Evolutionary conservation across 768 basidiomycete species (phyloP).

Genomic region (Polyporus arcularius): DNA sequence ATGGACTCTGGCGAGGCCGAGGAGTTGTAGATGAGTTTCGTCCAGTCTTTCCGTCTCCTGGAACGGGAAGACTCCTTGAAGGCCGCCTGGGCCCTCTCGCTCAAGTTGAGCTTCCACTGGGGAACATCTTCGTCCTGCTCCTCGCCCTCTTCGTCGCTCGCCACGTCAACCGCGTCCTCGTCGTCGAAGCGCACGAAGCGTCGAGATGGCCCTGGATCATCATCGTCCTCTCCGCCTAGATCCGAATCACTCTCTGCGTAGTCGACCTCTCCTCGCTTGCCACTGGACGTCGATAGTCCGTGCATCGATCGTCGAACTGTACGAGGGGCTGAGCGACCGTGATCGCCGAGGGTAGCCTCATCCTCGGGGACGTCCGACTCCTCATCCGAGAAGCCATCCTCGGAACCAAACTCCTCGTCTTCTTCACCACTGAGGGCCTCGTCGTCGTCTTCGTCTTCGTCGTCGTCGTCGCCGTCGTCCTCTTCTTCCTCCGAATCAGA

Average conservation of each 20-base stretch:
- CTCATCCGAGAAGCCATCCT: constrained; percentile 5
- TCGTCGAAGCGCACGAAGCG: constrained; percentile 47
- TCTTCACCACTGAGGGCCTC: constrained; percentile 18
- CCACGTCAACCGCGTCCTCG: constrained; percentile 49
- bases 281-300: constrained; percentile 36
- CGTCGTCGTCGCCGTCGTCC: constrained; percentile 30
- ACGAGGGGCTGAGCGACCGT: constrained; percentile 54
- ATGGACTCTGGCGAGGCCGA: constrained; percentile 69
- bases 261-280: constrained; percentile 47
- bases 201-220: constrained; percentile 13
- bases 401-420: constrained; percentile 3
- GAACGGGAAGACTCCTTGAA: constrained; percentile 40
- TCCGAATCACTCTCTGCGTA: constrained; percentile 86
- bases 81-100: constrained; percentile 46
- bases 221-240: constrained; percentile 47
- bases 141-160: constrained; percentile 48
- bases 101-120: constrained; percentile 74
- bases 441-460: constrained; percentile 30
- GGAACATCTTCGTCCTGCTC: constrained; percentile 50
- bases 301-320: constrained; percentile 41
- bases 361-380: constrained; percentile 18
- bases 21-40: constrained; percentile 79
- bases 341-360: constrained; percentile 29
- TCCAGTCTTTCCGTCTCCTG: constrained; percentile 69
- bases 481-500: constrained; percentile 39